A percentile compares a stretch with the other conserved stretches of the same genome.
These are phyloP conservation scores for Solanum acaule DNA, from an alignment of 257 asterid species.

Conservation along the genomic window DNA sequence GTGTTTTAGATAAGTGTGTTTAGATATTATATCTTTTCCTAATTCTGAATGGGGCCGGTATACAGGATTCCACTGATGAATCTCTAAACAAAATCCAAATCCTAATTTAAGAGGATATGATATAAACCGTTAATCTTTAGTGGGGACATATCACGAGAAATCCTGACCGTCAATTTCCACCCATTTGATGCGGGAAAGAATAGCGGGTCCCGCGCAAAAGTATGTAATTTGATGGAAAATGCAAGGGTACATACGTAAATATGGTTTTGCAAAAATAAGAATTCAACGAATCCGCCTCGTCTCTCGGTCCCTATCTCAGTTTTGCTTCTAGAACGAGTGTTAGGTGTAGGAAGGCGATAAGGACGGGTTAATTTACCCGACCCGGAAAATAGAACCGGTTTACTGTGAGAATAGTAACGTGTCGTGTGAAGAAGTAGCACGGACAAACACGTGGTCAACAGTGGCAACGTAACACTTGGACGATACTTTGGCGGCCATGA, in stretches of 20 bases:
- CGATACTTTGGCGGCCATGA: neutral
- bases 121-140: neutral
- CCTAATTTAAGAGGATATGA: neutral
- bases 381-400: neutral
- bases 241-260: neutral
- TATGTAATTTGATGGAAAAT: neutral
- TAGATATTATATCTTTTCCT: neutral
- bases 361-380: neutral
- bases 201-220: neutral
- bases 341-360: neutral
- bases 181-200: neutral
- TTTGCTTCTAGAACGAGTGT: neutral
- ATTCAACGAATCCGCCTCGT: neutral
- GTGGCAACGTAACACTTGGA: neutral
- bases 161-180: neutral
- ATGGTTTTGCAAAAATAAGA: neutral
- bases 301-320: neutral
- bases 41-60: neutral
- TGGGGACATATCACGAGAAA: neutral
- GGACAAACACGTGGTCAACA: conserved; percentile 26
- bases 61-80: neutral
- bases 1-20: neutral
- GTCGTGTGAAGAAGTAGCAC: neutral
- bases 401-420: neutral
- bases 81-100: neutral